phyloP scores from a whole-genome alignment of 768 basidiomycete genomes.

The Crassisporium funariophilum region DNA sequence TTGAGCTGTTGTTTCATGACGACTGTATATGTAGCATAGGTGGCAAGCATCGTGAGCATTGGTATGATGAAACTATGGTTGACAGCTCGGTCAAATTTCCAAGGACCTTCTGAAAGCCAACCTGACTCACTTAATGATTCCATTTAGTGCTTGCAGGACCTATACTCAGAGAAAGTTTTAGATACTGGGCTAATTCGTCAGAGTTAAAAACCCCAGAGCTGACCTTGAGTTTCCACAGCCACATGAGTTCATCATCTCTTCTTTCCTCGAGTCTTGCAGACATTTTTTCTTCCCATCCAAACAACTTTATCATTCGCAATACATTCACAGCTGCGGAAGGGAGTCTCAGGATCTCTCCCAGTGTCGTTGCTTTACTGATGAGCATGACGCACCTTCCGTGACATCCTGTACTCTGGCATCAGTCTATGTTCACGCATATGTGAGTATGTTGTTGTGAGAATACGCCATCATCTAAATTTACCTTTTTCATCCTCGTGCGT shows the following conservation, averaged over 20 bases:
- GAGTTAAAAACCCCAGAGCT: conserved; percentile 36
- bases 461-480: conserved; percentile 61
- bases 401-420: conserved; percentile 60
- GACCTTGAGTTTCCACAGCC: conserved; percentile 55
- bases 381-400: conserved; percentile 47
- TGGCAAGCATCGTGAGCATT: background rate
- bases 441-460: background rate
- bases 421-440: conserved; percentile 12
- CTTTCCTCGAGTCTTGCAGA: conserved; percentile 52
- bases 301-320: conserved; percentile 71
- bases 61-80: conserved; percentile 14
- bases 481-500: conserved; percentile 50
- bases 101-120: background rate
- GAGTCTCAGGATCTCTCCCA: no score
- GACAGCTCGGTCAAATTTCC: background rate
- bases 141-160: conserved; percentile 20
- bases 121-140: conserved; percentile 8
- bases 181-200: conserved; percentile 48
- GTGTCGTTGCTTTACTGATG: no score
- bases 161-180: conserved; percentile 24
- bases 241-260: conserved; percentile 61
- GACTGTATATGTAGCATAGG: conserved; percentile 41
- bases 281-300: conserved; percentile 66
- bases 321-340: conserved; percentile 49
- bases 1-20: conserved; percentile 39